Conservation (phyloP, 352 stramenopile species). For the Thraustochytrium striatum region DNA sequence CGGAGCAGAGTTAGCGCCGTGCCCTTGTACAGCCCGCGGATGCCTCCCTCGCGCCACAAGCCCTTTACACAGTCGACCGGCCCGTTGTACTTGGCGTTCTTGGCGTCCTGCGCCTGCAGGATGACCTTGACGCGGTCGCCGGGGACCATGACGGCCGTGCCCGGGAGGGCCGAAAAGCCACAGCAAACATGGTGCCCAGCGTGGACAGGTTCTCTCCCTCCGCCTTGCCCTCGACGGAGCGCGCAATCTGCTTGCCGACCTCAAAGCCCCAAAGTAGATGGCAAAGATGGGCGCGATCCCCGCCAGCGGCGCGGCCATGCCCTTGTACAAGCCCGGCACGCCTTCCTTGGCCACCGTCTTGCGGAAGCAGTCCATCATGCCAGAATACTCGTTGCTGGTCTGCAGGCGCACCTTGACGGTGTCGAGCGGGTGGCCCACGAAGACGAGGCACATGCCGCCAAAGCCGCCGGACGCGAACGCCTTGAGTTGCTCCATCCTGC, state of each 20-base stretch:
- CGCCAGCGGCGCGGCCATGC: constrained; percentile 88
- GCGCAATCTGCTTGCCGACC: constrained; percentile 85
- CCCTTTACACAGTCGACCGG: constrained; percentile 90
- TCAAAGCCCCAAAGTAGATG: constrained; percentile 95
- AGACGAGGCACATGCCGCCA: constrained; percentile 80
- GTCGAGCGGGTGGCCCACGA: constrained; percentile 88
- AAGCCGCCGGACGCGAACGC: constrained; percentile 88
- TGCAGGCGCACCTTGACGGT: constrained; percentile 91
- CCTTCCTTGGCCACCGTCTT: constrained; percentile 88
- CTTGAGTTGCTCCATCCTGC: constrained; percentile 61
- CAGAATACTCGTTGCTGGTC: constrained; percentile 71
- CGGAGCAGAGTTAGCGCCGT: constrained; percentile 87
- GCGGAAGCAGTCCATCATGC: constrained; percentile 78
- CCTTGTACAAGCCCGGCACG: constrained; percentile 77
- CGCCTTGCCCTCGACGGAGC: constrained; percentile 56
- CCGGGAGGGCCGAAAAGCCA: constrained; percentile 78
- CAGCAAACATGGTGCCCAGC: constrained; percentile 78
- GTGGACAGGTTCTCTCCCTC: constrained; percentile 67
- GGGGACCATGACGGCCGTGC: constrained; percentile 83
- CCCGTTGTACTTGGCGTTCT: constrained; percentile 79
- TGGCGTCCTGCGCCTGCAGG: constrained; percentile 82
- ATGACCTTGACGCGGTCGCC: constrained; percentile 95
- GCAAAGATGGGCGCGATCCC: constrained; percentile 93
- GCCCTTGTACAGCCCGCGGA: constrained; percentile 87
- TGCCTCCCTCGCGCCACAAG: constrained; percentile 80